Evolutionary conservation across 2,329 filamentous ascomycete species (phyloP), one percentile per base, ranked within the genome.

Genomic region (Colletotrichum coccodes): DNA sequence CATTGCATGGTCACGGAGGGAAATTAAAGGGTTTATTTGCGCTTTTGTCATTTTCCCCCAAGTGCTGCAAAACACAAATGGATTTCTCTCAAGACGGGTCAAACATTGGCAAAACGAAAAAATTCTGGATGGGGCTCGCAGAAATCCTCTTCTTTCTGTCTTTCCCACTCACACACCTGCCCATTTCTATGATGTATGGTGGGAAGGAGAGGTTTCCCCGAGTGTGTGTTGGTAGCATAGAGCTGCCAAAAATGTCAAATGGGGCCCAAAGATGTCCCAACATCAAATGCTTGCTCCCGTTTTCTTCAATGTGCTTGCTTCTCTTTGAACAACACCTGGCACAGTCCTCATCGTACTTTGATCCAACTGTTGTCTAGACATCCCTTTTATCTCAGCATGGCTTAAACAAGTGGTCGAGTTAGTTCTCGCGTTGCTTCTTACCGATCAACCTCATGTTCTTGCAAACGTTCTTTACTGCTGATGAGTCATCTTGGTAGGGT

Each of bases 1-100:
- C 67, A 68, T 70, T 63, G 67, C 67, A 70, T 70, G 67, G 57
- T 68, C 67, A 69, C 58, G 67, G 67, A 70, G 67, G 66, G 67
- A 70, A 69, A 67, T 70, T 53, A 59, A 68, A 70, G 66, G 66
- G 66, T 69, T 62, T 62, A 59, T 68, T 68, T 68, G 64, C 67
- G 59, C 63, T 68, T 61, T 56, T 63, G 58, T 70, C 42, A 68
- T 66, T 60, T 60, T 34, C 56, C 66, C 57, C 57, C 23, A 36
- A 66, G 66, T 69, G 66, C 66, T 64, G 61, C 66, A 60, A 69
- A 28, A 60, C 44, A 69, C 61, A 65, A 69, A 69, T 66, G 66
- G 66, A 69, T 69, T 69, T 69, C 66, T 68, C 66, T 60, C 57
- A 50, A 60, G 58, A 69, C 62, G 54, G 66, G 66, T 65, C 62